phyloP scores from a whole-genome alignment of 805 yeast species.

The Metschnikowia bowlesiae region DNA sequence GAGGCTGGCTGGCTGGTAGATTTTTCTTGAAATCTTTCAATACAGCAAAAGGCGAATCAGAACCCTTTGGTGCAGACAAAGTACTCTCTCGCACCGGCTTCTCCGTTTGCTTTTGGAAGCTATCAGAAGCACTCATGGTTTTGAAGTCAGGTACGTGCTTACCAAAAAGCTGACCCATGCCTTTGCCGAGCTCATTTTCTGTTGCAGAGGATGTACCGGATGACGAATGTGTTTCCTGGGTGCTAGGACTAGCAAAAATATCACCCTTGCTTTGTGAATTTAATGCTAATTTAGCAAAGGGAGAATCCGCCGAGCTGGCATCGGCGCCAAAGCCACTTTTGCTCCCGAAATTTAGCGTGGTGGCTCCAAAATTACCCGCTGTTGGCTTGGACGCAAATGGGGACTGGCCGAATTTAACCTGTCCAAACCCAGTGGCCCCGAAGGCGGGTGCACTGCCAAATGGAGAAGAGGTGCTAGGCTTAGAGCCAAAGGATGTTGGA shows the following conservation, averaged over 20 bases:
- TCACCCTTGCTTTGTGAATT: background rate
- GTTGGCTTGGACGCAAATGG: conserved; percentile 9
- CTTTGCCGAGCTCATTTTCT: background rate
- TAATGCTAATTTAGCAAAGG: conserved; percentile 1
- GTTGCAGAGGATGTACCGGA: background rate
- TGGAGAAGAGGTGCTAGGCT: background rate
- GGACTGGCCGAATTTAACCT: conserved; percentile 8
- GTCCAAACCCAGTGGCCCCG: conserved; percentile 16
- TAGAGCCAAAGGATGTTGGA: background rate
- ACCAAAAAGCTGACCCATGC: background rate
- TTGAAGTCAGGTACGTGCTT: background rate
- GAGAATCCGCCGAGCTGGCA: background rate
- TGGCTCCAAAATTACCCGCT: background rate
- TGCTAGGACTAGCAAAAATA: background rate
- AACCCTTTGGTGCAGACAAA: no score
- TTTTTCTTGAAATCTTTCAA: background rate
- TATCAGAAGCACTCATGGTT: background rate
- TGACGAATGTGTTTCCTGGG: background rate
- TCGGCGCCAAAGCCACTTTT: background rate
- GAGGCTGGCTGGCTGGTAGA: background rate
- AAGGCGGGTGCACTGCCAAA: background rate
- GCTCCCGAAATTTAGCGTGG: background rate
- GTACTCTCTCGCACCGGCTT: background rate
- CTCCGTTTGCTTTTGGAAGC: background rate
- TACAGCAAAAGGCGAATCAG: conserved; percentile 1